Evolutionary conservation across 148 eudicot genomes (phyloP), one percentile per base, ranked within the genome.

Genomic region (Rhododendron simsii): DNA sequence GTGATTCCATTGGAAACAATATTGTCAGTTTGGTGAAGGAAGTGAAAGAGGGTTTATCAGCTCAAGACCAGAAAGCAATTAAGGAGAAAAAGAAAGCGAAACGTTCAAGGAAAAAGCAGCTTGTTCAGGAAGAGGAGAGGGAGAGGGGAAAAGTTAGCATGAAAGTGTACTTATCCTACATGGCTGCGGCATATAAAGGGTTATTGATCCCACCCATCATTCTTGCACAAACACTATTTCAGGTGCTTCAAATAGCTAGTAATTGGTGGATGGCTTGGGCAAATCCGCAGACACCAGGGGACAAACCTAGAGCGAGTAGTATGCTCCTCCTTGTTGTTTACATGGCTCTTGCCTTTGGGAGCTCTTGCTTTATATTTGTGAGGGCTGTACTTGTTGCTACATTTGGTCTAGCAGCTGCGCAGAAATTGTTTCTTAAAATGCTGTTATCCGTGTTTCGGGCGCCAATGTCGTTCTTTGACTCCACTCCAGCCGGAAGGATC

Each of bases 181-280:
- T 96, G 98, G 93, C 94, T 84, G 96, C 97, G 39, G 98, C 99
- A 44, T 96, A 96, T 88, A 95, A 93, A 87, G 99, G 99, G 57
- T 86, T 90, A 81, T 85, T 96, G 83, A 93, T 94, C 86, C 99
- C 98, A 1, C 93, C 92, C 85, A 94, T 96, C 82, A 89, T 96
- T 85, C 90, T 96, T 55, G 92, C 98, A 74, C 99, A 96, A 90
- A 87, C 93, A 53, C 83, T 91, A 81, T 96, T 96, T 91, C 98
- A 95, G 90, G 87, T 90, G 90, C 93, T 95, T 87, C 99, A 95
- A 86, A 96, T 96, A 87, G 98, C 98, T 65, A 95, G 99, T 86
- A 96, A 90, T 90, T 96, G 95, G 96, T 96, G 99, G 99, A 95
- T 96, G 99, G 98, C 99, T 41, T 96, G 98, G 98, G 99, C 99